phyloP scores from a whole-genome alignment of 176 grass and related monocot species.

The Eleusine indica region DNA sequence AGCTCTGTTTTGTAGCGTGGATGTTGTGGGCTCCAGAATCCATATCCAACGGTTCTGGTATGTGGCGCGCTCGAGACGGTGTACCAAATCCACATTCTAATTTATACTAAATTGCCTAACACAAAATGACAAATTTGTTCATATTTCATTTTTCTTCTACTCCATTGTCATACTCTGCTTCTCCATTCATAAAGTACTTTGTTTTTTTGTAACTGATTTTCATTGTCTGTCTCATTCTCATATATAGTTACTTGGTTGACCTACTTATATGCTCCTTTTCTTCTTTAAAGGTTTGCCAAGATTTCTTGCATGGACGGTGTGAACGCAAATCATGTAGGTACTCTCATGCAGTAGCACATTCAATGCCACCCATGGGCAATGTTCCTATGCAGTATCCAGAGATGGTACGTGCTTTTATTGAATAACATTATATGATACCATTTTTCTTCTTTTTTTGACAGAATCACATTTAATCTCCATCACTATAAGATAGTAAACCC shows the following conservation, averaged over 20 bases:
- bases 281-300: conserved; percentile 64
- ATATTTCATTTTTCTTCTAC: not conserved
- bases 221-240: conserved; percentile 10
- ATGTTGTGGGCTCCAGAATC: too few relatives aligned
- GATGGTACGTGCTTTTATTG: conserved; percentile 42
- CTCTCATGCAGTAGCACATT: conserved; percentile 53
- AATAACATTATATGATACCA: not conserved
- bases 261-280: not conserved
- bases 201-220: not conserved
- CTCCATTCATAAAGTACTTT: not conserved
- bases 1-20: too few relatives aligned
- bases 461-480: not conserved
- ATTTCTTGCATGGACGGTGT: conserved; percentile 73
- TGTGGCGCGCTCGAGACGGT: too few relatives aligned
- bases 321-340: conserved; percentile 69
- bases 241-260: not conserved
- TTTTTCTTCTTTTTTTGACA: conserved; percentile 7
- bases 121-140: not conserved
- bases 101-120: conserved; percentile 3
- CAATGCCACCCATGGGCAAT: conserved; percentile 55
- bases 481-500: not conserved
- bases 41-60: too few relatives aligned
- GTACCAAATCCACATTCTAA: too few relatives aligned
- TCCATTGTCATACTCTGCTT: not conserved
- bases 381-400: conserved; percentile 53